Percentiles rank a stretch among this genome's conserved stretches.
phyloP scores from a whole-genome alignment of 805 yeast species.

The Candida tammaniensis region DNA sequence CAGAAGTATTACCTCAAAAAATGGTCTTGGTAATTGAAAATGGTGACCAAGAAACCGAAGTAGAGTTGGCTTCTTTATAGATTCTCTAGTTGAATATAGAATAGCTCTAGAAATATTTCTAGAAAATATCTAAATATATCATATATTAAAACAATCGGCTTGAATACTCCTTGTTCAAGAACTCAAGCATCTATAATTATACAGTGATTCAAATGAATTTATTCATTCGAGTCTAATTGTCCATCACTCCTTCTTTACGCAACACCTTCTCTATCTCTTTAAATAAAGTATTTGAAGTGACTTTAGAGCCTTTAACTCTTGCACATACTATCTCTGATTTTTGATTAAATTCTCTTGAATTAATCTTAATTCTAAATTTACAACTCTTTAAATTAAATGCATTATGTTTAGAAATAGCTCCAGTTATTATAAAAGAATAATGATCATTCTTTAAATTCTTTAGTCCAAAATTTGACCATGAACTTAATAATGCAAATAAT shows the following conservation, averaged over 20 bases:
- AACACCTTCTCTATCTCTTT: conserved; percentile 64
- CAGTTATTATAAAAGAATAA: conserved; percentile 47
- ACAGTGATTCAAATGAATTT: no score
- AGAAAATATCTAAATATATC: background rate
- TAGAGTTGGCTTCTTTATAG: no score
- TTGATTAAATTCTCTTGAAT: conserved; percentile 36
- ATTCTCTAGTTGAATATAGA: background rate
- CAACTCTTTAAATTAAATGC: conserved; percentile 62
- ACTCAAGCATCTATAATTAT: no score
- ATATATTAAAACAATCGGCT: no score
- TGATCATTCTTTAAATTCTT: conserved; percentile 50
- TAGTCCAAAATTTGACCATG: conserved; percentile 73
- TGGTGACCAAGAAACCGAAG: no score
- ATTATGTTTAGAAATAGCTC: conserved; percentile 60
- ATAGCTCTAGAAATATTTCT: background rate
- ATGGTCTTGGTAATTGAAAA: conserved; percentile 26
- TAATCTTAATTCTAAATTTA: conserved; percentile 55
- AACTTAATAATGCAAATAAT: conserved; percentile 54
- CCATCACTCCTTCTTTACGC: conserved; percentile 61
- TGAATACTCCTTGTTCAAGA: no score
- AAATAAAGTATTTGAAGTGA: conserved; percentile 57
- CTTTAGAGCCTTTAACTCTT: conserved; percentile 63
- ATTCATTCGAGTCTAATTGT: no score
- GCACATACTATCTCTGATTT: conserved; percentile 57
- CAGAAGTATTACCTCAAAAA: conserved; percentile 17